Base-by-base conservation (phyloP, 2,329 filamentous ascomycete species). In the Zalaria obscura region DNA sequence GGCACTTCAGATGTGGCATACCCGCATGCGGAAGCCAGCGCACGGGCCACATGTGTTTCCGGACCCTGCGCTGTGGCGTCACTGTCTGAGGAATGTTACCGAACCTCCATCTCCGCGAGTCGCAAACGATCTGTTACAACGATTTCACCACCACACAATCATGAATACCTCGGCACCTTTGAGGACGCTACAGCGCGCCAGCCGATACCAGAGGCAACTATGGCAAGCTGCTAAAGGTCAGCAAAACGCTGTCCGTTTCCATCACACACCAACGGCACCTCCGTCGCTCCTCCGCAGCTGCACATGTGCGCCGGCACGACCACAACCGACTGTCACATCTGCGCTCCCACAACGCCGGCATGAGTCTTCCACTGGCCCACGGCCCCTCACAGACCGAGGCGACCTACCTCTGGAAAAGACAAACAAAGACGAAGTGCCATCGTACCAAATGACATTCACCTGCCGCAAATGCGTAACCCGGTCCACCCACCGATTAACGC, bases 391-490 rank as follows among this genome's bases (percentile, higher is more conserved):
- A 27, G 51, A 58, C 43, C 50, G 52, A 35, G 35, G 42, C 7
- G 46, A 50, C 6, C 45, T 18, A 18, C 18, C 18, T 18, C 18
- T 18, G 18, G 18, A 18, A 18, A 18, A 18, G 18, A 18, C 18
- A 18, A 18, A 18, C 18, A 29, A 40, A 43, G 53, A 58, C 5
- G 57, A 66, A 43, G 59, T 66, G 31, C 85, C 85, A 1, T 76
- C 83, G 43, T 98, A 96, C 64, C 73, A 86, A 51, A 72, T 98
- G 49, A 83, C 79, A 39, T 95, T 98, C 60, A 98, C 91, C 50
- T 98, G 91, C 72, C 79, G 83, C 45, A 55, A 56, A 41, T 98
- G 91, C 65, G 68, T 72, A 36, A 67, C 74, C 31, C 80, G 88
- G 44, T 93, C 85, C n/a, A 73, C 78, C 8, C 93, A 98, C 64